Evolutionary conservation across 192 early-diverging fungal genomes (phyloP), one percentile per base, ranked within the genome.

Genomic region (Lunasporangiospora selenospora): DNA sequence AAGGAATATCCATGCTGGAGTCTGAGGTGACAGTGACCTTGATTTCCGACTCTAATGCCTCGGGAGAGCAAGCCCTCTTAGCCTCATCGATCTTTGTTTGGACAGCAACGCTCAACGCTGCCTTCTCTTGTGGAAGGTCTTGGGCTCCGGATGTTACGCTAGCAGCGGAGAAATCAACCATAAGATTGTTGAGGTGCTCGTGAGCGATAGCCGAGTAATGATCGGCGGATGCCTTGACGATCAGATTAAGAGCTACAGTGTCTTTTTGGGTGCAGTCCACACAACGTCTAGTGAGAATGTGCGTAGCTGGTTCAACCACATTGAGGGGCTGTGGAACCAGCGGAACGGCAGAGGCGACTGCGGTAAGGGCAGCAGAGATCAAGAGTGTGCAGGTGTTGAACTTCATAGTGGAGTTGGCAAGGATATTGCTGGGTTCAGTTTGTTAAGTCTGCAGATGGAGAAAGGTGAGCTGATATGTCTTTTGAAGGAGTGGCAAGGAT

Each of bases 171-270:
- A 61, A 54, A 33, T 70, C 58, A 8, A 3, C 2, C 66, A 70
- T 53, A 41, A 70, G 66, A 29, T 33, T 40, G 16, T 70, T 49
- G 19, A 70, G 66, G 27, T 33, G 57, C 9, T 27, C 36, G 23
- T 55, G 42, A 4, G 58, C 66, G 10, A 70, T 70, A 6, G 34
- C 31, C 6, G 58, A 43, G 24, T 61, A 70, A 30, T 70, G 66
- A 29, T 61, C 52, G 6, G 66, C 66, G 24, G 57, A 61, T 23
- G 43, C 36, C 45, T 70, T 53, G 39, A 61, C 44, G n/a, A 70
- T 61, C 6, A 54, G n/a, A 23, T 60, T 31, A 18, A 69, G 41
- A 12, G 57, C 57, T 15, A 33, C 18, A 6, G 34, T 32, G 23
- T 60, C 57, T 5, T 15, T 41, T 4, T 61, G 21, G 13, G 58